Percentiles rank a stretch among this genome's conserved stretches.
Evolutionary conservation across 2,329 filamentous ascomycete species (phyloP).

Genomic region (Aureobasidium vineae): DNA sequence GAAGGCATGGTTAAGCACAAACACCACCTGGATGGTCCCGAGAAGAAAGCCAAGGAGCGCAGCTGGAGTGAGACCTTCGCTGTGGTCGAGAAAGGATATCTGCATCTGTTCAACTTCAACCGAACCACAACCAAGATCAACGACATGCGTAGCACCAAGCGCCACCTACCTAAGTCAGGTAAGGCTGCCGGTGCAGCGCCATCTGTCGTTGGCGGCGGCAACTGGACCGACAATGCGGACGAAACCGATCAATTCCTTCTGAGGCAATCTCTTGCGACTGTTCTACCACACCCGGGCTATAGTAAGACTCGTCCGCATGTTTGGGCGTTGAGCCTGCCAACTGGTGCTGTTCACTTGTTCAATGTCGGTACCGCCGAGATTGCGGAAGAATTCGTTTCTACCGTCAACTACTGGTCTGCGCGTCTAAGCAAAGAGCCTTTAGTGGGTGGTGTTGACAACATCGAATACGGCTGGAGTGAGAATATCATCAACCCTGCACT

Average conservation of each 20-base stretch:
- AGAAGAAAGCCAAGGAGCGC: slow-evolving; percentile 89
- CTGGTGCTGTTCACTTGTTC: slow-evolving; percentile 95
- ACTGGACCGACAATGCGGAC: slow-evolving; percentile 97
- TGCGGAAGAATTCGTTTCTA: slow-evolving; percentile 87
- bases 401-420: slow-evolving; percentile 97
- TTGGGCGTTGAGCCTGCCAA: slow-evolving; percentile 89
- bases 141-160: slow-evolving; percentile 25
- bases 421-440: slow-evolving; percentile 90
- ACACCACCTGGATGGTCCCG: slow-evolving; percentile 85
- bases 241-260: slow-evolving; percentile 83
- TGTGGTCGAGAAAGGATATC: slow-evolving; percentile 89
- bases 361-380: slow-evolving; percentile 95
- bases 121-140: slow-evolving; percentile 58
- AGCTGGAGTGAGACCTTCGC: slow-evolving; percentile 96
- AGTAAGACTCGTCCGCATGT: slow-evolving; percentile 87
- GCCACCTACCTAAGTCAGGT: slow-evolving; percentile 26
- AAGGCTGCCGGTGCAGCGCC: slow-evolving; percentile 48
- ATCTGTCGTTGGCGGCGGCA: slow-evolving; percentile 84
- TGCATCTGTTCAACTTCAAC: slow-evolving; percentile 92
- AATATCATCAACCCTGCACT: slow-evolving; percentile 63
- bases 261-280: slow-evolving; percentile 86
- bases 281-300: slow-evolving; percentile 86
- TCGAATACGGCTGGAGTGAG: slow-evolving; percentile 97
- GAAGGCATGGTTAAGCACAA: slow-evolving; percentile 96
- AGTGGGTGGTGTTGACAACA: slow-evolving; percentile 89